Conservation (phyloP, 345 rosid genomes). For the Melaleuca quinquenervia region DNA sequence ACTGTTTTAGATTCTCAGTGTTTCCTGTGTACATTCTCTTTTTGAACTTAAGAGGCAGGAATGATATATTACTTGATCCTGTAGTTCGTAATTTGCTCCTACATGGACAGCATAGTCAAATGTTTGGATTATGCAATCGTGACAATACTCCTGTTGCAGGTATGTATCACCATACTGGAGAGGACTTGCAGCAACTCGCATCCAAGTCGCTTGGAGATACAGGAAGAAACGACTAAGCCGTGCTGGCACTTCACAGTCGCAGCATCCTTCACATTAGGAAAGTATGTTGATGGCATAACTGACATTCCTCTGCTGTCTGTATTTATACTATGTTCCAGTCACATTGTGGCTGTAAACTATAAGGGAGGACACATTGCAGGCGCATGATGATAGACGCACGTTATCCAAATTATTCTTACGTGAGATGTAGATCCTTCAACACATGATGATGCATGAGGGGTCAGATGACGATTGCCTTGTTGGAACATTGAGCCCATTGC, state of each 20-base stretch:
- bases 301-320: not conserved
- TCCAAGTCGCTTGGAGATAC: slow-evolving; percentile 86
- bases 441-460: not conserved
- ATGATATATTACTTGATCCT: not conserved
- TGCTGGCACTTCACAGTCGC: slow-evolving; percentile 2
- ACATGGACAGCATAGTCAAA: too few species aligned
- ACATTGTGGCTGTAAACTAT: not conserved
- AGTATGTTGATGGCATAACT: not conserved
- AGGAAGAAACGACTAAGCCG: slow-evolving; percentile 38
- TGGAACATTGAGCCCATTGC: not conserved
- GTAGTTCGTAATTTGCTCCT: too few species aligned
- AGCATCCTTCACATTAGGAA: not conserved
- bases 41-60: not conserved
- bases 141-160: slow-evolving; percentile 14
- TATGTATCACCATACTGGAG: slow-evolving; percentile 80
- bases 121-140: not conserved
- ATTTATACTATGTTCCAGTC: not conserved
- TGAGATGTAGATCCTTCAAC: not conserved
- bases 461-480: not conserved
- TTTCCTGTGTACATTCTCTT: too few species aligned
- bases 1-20: too few species aligned
- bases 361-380: not conserved
- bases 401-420: too few species aligned
- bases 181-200: slow-evolving; percentile 40
- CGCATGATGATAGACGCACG: not conserved